A percentile compares a stretch with the other conserved stretches of the same genome.
Evolutionary conservation across 2,329 filamentous ascomycete species (phyloP).

Genomic region (Xylaria multiplex): DNA sequence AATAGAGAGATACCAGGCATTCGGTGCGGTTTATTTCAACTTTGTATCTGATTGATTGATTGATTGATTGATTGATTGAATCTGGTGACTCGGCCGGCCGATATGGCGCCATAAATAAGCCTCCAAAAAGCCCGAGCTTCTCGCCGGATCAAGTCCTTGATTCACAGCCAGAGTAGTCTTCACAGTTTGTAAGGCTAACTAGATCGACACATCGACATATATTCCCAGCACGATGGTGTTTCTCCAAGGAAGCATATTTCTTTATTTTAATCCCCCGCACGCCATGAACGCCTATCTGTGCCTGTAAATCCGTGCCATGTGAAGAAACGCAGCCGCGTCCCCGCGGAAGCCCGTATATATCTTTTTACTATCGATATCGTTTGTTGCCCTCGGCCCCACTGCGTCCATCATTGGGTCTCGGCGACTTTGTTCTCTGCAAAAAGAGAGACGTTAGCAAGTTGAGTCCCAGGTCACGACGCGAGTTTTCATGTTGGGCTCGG

Average conservation of each 20-base stretch:
- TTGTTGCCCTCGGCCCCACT: not conserved
- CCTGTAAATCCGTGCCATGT: not conserved
- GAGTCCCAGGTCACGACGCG: not conserved
- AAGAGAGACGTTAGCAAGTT: conserved; percentile 22
- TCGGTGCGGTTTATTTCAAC: not conserved
- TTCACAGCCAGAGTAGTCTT: too few species aligned
- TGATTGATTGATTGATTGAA: not conserved
- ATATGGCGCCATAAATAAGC: not conserved
- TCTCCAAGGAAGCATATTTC: not conserved
- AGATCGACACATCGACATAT: not conserved
- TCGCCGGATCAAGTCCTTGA: not conserved
- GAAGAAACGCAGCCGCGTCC: not conserved
- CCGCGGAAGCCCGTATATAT: not conserved
- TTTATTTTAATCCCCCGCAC: not conserved
- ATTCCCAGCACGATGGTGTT: conserved; percentile 5
- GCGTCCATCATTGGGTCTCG: conserved; percentile 40
- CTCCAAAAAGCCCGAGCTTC: not conserved
- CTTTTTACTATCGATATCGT: not conserved
- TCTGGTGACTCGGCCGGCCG: not conserved
- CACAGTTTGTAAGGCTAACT: not conserved
- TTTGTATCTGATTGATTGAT: not conserved
- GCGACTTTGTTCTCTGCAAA: conserved; percentile 48
- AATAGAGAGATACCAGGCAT: conserved; percentile 38
- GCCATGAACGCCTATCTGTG: conserved; percentile 29
- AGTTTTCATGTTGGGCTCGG: too few species aligned